Evolutionary conservation across 768 basidiomycete genomes (phyloP), one percentile per base, ranked within the genome.

Genomic region (Boletus subcaerulescens): DNA sequence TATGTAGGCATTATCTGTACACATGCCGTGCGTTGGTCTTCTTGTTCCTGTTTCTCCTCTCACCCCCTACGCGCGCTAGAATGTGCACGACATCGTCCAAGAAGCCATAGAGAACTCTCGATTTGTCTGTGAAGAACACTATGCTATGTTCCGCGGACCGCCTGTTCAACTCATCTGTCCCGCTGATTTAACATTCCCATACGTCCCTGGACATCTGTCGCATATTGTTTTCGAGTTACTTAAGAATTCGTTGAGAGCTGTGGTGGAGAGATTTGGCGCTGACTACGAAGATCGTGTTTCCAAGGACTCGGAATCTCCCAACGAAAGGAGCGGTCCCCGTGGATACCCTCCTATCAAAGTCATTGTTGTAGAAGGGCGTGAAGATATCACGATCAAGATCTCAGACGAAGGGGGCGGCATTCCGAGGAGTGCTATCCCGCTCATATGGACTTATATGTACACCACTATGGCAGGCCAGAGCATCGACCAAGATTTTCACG

Each of bases 381-480:
- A 98, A 69, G 96, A 98, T 67, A 97, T 98, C 61, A 98, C 96
- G 11, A 92, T 99, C 80, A 99, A 99, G 81, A 97, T 98, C 60
- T 87, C 86, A 3, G 96, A 99, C 69, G 96, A 99, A 70, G 96
- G 96, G 6, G 96, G 96, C 6, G 65, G 96, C 0, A 98, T 99
- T 52, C 83, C 93, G 26, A 73, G 76, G 74, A 88, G 79, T 59
- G 92, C 91, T 0, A 87, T 98, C 20, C 93, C 94, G 13, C 79
- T 96, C 49, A 96, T 99, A 50, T 99, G 97, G 97, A 99, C 96
- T 58, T 98, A 95, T 70, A 97, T 98, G 92, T 93, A 93, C 62
- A 93, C 91, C 43, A 93, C 88, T 8, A 89, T 91, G 91, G 76
- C 76, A 58, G 78, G 81, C 15, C 82, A 87, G 71, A 81, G 79